These are phyloP conservation scores for Globisporangium mamillatum DNA, from an alignment of 352 stramenopile genomes.

Conservation along the genomic window DNA sequence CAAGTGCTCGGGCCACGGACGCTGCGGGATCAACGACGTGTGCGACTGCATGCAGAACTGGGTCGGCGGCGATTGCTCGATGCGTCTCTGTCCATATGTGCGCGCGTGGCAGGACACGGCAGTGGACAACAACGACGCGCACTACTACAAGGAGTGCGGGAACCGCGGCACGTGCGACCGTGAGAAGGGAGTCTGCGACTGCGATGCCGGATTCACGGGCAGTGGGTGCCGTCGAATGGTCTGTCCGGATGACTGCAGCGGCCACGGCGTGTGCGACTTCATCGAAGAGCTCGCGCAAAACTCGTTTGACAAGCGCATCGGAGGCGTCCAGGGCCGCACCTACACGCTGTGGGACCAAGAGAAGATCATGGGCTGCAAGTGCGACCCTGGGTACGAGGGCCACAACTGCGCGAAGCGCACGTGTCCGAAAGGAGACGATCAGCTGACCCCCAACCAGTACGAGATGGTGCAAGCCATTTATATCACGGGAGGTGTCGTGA, in stretches of 20 bases:
- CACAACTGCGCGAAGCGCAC: constrained; percentile 62
- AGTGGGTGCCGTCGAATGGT: constrained; percentile 51
- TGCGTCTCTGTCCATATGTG: constrained; percentile 37
- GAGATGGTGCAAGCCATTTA: constrained; percentile 55
- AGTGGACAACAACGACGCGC: constrained; percentile 40
- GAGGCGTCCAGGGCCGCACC: constrained; percentile 19
- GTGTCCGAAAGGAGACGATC: constrained; percentile 85
- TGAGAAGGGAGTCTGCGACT: constrained; percentile 64
- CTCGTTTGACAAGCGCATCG: constrained; percentile 42
- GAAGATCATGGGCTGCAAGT: constrained; percentile 66
- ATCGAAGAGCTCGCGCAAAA: constrained; percentile 51
- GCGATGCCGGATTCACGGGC: constrained; percentile 59
- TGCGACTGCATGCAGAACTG: constrained; percentile 86
- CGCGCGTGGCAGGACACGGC: constrained; percentile 53
- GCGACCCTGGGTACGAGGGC: constrained; percentile 49
- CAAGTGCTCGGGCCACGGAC: constrained; percentile 87
- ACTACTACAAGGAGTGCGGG: constrained; percentile 72
- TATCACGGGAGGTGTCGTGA: neutral
- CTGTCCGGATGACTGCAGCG: constrained; percentile 43
- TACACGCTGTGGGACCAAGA: constrained; percentile 77
- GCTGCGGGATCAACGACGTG: constrained; percentile 72
- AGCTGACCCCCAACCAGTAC: constrained; percentile 47
- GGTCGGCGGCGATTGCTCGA: constrained; percentile 42
- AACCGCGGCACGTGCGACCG: constrained; percentile 76
- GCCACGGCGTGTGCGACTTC: constrained; percentile 49